Conservation (phyloP, 768 basidiomycete species). For the Suillus hirtellus region DNA sequence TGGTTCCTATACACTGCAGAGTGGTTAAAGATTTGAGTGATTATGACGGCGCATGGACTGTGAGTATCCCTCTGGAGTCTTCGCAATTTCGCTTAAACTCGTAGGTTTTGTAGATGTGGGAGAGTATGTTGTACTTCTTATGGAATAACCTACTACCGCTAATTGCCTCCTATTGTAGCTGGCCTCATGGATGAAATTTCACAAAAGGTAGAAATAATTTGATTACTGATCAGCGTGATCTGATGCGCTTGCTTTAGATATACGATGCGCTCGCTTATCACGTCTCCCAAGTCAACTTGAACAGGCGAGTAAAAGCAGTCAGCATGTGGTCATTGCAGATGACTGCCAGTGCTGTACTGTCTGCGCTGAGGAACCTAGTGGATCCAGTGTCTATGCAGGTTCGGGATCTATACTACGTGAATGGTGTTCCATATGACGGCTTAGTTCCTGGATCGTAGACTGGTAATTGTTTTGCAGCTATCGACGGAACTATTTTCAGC, state of each 20-base stretch:
- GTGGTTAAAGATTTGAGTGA: slow-evolving; percentile 81
- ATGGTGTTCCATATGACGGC: slow-evolving; percentile 33
- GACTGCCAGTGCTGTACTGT: slow-evolving; percentile 85
- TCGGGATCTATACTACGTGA: slow-evolving; percentile 31
- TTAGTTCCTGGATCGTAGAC: slow-evolving; percentile 22
- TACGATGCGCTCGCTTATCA: slow-evolving; percentile 95
- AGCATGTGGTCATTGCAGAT: slow-evolving; percentile 94
- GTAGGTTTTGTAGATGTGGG: slow-evolving; percentile 70
- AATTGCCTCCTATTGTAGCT: slow-evolving; percentile 46
- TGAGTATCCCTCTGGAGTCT: slow-evolving; percentile 39
- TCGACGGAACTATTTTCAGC: not conserved
- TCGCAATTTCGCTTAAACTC: slow-evolving; percentile 16
- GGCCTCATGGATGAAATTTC: slow-evolving; percentile 92
- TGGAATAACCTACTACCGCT: slow-evolving; percentile 4
- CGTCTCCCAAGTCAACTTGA: slow-evolving; percentile 87
- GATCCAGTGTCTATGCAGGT: slow-evolving; percentile 55
- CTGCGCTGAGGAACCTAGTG: slow-evolving; percentile 71
- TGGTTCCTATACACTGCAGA: slow-evolving; percentile 91
- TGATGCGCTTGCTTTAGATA: slow-evolving; percentile 42
- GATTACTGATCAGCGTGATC: not conserved
- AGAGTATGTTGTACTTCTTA: slow-evolving; percentile 58
- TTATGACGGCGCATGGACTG: slow-evolving; percentile 97
- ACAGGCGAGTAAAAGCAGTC: slow-evolving; percentile 86
- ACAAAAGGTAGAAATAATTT: slow-evolving; percentile 50
- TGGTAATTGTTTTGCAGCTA: not conserved